These are phyloP conservation scores for Mycena sp. DNA, from an alignment of 1,284 basidiomycete genomes.

Conservation along the genomic window DNA sequence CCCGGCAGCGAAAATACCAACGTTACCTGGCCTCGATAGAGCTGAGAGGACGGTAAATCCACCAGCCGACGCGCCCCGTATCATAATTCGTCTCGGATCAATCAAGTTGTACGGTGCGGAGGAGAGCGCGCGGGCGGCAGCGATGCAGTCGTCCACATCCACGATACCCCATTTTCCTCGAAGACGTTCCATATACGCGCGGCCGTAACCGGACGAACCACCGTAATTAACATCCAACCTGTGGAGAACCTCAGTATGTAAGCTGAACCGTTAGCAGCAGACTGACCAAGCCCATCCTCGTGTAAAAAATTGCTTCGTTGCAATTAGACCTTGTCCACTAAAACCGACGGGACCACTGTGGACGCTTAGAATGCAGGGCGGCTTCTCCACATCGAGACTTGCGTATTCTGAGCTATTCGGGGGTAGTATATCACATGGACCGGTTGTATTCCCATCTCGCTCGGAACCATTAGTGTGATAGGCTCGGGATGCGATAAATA, in stretches of 20 bases:
- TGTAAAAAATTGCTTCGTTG: slow-evolving; percentile 70
- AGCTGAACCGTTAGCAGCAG: not conserved
- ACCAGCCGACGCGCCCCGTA: slow-evolving; percentile 70
- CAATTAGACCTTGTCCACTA: slow-evolving; percentile 56
- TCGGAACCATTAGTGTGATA: slow-evolving; percentile 49
- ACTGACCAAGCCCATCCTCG: slow-evolving; percentile 71
- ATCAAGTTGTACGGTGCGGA: slow-evolving; percentile 53
- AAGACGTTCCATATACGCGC: slow-evolving; percentile 61
- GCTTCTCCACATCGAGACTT: slow-evolving; percentile 59
- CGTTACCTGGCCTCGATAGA: slow-evolving; percentile 48
- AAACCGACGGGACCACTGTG: slow-evolving; percentile 75
- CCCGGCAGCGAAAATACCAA: slow-evolving; percentile 56
- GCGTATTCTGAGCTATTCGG: slow-evolving; percentile 65
- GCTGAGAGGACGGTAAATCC: slow-evolving; percentile 68
- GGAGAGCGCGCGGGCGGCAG: slow-evolving; percentile 59
- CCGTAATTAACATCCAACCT: slow-evolving; percentile 72
- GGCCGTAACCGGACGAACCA: slow-evolving; percentile 74
- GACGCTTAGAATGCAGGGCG: slow-evolving; percentile 69
- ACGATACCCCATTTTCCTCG: slow-evolving; percentile 72
- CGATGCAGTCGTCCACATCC: slow-evolving; percentile 70
- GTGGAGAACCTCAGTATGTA: not conserved
- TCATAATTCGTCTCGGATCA: slow-evolving; percentile 64
- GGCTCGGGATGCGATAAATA: slow-evolving; percentile 58
- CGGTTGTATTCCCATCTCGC: slow-evolving; percentile 43
- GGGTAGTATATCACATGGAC: slow-evolving; percentile 69